phyloP scores from a whole-genome alignment of 2,329 filamentous ascomycete species.

The Diaporthe capsici region DNA sequence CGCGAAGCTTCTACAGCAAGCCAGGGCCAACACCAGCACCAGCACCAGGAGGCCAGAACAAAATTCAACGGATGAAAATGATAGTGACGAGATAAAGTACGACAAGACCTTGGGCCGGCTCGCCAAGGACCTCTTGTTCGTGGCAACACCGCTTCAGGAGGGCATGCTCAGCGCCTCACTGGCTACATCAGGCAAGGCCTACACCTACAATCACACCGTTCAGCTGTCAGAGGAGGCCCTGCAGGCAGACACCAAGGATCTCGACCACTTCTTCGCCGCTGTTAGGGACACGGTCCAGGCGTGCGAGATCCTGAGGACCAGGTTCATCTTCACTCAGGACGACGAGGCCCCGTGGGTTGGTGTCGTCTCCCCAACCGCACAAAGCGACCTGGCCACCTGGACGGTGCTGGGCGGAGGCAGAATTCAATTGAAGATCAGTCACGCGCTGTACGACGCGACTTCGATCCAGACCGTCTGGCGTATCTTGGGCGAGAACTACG shows the following conservation, averaged over 20 bases:
- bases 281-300: slow-evolving; percentile 44
- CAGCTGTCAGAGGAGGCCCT: slow-evolving; percentile 43
- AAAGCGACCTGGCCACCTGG: slow-evolving; percentile 44
- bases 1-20: slow-evolving; percentile 41
- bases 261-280: slow-evolving; percentile 43
- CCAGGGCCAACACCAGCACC: slow-evolving; percentile 15
- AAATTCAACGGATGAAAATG: not conserved
- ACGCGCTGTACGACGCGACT: slow-evolving; percentile 45
- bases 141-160: slow-evolving; percentile 47
- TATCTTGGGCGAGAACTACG: slow-evolving; percentile 42
- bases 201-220: slow-evolving; percentile 45
- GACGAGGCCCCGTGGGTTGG: slow-evolving; percentile 46
- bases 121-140: slow-evolving; percentile 44
- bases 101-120: slow-evolving; percentile 41
- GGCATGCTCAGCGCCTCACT: slow-evolving; percentile 47
- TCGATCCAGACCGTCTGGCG: slow-evolving; percentile 44
- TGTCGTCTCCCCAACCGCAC: slow-evolving; percentile 43
- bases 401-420: slow-evolving; percentile 23
- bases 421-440: slow-evolving; percentile 44
- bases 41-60: slow-evolving; percentile 20
- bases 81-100: slow-evolving; percentile 24
- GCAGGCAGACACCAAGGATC: slow-evolving; percentile 39
- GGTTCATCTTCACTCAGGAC: slow-evolving; percentile 45
- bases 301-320: slow-evolving; percentile 47
- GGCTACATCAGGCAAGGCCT: slow-evolving; percentile 44